phyloP scores from a whole-genome alignment of 768 basidiomycete species.

The Hemileccinum impolitum region DNA sequence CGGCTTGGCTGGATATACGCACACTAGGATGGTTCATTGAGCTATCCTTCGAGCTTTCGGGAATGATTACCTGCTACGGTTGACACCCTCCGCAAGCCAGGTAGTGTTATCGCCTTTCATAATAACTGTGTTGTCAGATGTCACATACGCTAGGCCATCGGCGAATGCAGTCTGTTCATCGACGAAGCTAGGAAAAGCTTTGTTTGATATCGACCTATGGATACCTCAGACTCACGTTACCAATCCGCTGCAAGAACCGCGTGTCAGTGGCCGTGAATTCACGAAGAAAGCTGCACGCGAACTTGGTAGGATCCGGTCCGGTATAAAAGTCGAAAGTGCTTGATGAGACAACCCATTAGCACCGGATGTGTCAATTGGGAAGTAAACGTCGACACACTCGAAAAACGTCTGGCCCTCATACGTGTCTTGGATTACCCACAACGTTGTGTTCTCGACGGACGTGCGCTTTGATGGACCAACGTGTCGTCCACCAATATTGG shows the following conservation, averaged over 20 bases:
- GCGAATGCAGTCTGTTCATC: conserved; percentile 51
- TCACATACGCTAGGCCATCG: conserved; percentile 53
- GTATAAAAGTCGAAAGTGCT: conserved; percentile 60
- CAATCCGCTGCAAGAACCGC: conserved; percentile 47
- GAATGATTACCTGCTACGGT: conserved; percentile 53
- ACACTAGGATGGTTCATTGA: conserved; percentile 44
- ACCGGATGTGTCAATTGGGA: not conserved
- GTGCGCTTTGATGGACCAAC: conserved; percentile 14
- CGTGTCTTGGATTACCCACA: conserved; percentile 68
- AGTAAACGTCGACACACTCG: conserved; percentile 45
- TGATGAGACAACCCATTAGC: conserved; percentile 22
- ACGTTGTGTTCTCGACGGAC: conserved; percentile 33
- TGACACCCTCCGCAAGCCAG: conserved; percentile 47
- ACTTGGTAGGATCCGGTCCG: conserved; percentile 64
- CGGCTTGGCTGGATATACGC: conserved; percentile 62
- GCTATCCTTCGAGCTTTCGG: conserved; percentile 1
- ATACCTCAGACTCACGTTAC: conserved; percentile 53
- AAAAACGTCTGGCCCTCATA: conserved; percentile 69
- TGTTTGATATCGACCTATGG: conserved; percentile 2
- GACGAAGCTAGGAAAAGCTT: conserved; percentile 51
- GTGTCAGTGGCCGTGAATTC: conserved; percentile 12
- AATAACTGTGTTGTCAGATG: conserved; percentile 55
- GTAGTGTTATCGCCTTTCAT: conserved; percentile 78
- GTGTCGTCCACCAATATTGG: not conserved
- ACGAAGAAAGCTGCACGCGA: conserved; percentile 8